A percentile compares a stretch with the other conserved stretches of the same genome.
Evolutionary conservation across 192 early-diverging fungal species (phyloP).

Genomic region (Umbelopsis ramanniana): DNA sequence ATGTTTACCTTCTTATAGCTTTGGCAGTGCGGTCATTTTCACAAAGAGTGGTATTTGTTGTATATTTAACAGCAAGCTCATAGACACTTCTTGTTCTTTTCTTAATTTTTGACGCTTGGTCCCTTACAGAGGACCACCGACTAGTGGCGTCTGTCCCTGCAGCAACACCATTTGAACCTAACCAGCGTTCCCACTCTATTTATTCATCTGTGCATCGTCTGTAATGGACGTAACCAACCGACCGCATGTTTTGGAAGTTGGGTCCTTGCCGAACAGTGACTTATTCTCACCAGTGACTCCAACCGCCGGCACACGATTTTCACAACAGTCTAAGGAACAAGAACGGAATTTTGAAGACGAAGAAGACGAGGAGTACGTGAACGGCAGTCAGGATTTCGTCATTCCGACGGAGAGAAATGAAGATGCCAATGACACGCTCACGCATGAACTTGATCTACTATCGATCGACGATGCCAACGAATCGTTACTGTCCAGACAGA

Average conservation of each 20-base stretch:
- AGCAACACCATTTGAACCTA: too few relatives aligned
- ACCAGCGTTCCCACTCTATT: too few relatives aligned
- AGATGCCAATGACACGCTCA: not conserved
- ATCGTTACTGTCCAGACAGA: not conserved
- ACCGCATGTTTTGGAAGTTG: not conserved
- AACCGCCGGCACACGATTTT: not conserved
- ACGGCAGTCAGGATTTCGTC: not conserved
- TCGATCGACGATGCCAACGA: constrained; percentile 16
- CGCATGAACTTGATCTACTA: not conserved
- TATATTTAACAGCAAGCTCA: too few relatives aligned
- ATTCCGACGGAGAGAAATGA: not conserved
- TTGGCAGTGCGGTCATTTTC: too few relatives aligned
- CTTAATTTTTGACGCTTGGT: too few relatives aligned
- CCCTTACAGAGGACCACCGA: too few relatives aligned
- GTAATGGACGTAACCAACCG: not conserved
- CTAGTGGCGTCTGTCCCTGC: too few relatives aligned
- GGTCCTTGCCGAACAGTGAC: not conserved
- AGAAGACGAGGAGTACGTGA: not conserved
- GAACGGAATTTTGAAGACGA: not conserved
- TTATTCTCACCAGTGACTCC: not conserved
- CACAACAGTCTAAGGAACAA: not conserved
- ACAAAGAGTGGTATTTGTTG: too few relatives aligned
- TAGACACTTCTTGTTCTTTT: too few relatives aligned
- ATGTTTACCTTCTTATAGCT: too few relatives aligned
- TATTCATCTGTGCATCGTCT: too few relatives aligned